phyloP scores from a whole-genome alignment of 2,329 filamentous ascomycete species.

The Arachnomyces sp. region DNA sequence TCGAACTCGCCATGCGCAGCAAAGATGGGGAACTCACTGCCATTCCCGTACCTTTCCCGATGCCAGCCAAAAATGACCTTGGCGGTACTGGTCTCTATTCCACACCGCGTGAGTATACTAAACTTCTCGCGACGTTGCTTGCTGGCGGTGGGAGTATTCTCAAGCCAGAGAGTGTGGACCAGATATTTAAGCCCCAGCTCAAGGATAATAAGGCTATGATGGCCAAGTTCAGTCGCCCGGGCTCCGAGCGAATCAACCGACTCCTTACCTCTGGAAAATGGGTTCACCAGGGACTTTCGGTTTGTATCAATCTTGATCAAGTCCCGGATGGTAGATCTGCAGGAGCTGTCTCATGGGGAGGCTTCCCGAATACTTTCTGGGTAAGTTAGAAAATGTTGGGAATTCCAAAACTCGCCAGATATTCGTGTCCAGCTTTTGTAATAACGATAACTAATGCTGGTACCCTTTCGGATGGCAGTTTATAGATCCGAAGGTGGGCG shows the following conservation, averaged over 20 bases:
- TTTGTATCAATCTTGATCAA: constrained; percentile 5
- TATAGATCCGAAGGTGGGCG: constrained; percentile 5
- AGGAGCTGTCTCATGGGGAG: constrained; percentile 3
- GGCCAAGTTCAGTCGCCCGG: constrained; percentile 1
- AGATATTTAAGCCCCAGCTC: constrained; percentile 2
- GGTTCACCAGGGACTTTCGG: constrained; percentile 4
- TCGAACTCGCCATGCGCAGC: constrained; percentile 6
- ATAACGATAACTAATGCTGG: not conserved
- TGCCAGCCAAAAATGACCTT: constrained; percentile 9
- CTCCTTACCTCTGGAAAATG: not conserved
- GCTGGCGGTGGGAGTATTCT: constrained; percentile 2
- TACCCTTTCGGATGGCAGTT: constrained; percentile 1
- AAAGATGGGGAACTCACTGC: constrained; percentile 2
- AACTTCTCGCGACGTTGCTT: constrained; percentile 14
- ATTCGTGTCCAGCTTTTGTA: not conserved
- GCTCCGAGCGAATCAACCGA: constrained; percentile 1
- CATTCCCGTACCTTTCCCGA: not conserved
- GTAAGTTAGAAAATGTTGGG: too few relatives aligned
- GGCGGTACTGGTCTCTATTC: constrained; percentile 18
- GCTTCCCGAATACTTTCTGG: constrained; percentile 6
- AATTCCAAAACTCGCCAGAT: too few relatives aligned
- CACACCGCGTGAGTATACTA: constrained; percentile 15
- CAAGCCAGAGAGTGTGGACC: constrained; percentile 2
- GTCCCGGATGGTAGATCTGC: not conserved
- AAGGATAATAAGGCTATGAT: not conserved